Percentiles rank a stretch among this genome's conserved stretches.
Evolutionary conservation across 2,329 filamentous ascomycete species (phyloP).

Genomic region (Hawksworthiomyces lignivorus): DNA sequence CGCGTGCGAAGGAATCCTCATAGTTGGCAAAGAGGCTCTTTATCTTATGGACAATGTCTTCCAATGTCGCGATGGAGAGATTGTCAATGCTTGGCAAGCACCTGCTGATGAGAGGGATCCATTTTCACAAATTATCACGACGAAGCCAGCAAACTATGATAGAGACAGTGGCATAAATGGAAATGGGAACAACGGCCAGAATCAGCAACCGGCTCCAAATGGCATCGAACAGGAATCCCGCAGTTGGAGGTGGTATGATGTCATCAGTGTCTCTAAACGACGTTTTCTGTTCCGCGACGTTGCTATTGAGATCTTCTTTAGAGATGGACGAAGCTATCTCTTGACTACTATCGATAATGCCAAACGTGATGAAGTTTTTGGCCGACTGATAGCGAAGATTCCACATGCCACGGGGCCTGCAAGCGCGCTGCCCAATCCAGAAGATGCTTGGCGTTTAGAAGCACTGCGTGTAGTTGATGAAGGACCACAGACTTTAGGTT

Average conservation of each 20-base stretch:
- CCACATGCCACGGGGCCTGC: constrained; percentile 67
- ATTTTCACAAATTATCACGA: constrained; percentile 87
- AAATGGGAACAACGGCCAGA: constrained; percentile 2
- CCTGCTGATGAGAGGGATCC: constrained; percentile 87
- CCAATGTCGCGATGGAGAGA: constrained; percentile 88
- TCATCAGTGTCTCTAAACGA: constrained; percentile 92
- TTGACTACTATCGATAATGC: constrained; percentile 71
- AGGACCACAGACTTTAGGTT: constrained; percentile 59
- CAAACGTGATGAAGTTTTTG: constrained; percentile 72
- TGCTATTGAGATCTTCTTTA: constrained; percentile 94
- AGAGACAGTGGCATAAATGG: constrained; percentile 12
- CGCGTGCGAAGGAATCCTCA: constrained; percentile 85
- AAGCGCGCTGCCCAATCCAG: constrained; percentile 63
- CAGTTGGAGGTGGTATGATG: constrained; percentile 89
- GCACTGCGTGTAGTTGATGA: constrained; percentile 63
- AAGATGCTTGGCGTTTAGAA: constrained; percentile 89
- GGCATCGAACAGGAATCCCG: constrained; percentile 70
- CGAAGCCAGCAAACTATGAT: constrained; percentile 46
- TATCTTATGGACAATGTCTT: constrained; percentile 98
- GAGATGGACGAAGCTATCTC: constrained; percentile 90
- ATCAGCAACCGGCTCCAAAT: constrained; percentile 32
- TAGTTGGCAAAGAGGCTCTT: constrained; percentile 82
- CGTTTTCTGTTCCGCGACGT: constrained; percentile 94
- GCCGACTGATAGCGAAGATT: constrained; percentile 67
- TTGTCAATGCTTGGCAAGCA: constrained; percentile 93